Conservation (phyloP, 139 green algal species). For the Limnomonas spitsbergensis region DNA sequence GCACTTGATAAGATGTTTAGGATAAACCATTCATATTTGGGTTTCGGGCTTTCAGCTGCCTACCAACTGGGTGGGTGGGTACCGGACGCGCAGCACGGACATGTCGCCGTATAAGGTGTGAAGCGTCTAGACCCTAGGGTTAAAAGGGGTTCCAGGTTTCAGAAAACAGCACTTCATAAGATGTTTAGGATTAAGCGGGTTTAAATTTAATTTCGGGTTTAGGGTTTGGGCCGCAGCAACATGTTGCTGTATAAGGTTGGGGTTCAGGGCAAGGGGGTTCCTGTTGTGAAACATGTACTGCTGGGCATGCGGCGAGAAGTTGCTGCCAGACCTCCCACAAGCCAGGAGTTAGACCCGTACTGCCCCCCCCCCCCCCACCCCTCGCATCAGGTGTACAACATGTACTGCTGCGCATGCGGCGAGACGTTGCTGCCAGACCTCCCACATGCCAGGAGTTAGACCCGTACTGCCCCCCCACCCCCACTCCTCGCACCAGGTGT, state of each 20-base stretch:
- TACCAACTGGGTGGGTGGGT: slow-evolving; percentile 2
- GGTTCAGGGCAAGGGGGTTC: no score
- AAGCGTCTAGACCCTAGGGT: no score
- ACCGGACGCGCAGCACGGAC: slow-evolving; percentile 9
- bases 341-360: not conserved
- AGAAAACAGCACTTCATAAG: no score
- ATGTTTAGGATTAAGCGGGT: no score
- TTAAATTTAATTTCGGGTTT: no score
- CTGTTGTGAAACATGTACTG: no score
- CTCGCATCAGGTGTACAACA: not conserved
- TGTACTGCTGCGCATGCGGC: not conserved
- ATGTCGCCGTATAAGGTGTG: slow-evolving; percentile 4
- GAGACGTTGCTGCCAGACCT: not conserved
- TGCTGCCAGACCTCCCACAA: not conserved
- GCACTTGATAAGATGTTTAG: not conserved
- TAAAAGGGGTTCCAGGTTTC: no score
- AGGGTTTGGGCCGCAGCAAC: no score
- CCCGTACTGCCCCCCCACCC: not conserved
- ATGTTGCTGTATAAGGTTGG: no score
- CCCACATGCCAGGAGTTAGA: no score
- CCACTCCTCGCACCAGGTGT: not conserved
- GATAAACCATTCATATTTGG: not conserved
- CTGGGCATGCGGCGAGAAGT: no score
- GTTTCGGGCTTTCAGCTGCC: not conserved
- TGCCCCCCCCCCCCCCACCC: not conserved